Conservation (phyloP, 257 asterid genomes). For the Datura wrightii region DNA sequence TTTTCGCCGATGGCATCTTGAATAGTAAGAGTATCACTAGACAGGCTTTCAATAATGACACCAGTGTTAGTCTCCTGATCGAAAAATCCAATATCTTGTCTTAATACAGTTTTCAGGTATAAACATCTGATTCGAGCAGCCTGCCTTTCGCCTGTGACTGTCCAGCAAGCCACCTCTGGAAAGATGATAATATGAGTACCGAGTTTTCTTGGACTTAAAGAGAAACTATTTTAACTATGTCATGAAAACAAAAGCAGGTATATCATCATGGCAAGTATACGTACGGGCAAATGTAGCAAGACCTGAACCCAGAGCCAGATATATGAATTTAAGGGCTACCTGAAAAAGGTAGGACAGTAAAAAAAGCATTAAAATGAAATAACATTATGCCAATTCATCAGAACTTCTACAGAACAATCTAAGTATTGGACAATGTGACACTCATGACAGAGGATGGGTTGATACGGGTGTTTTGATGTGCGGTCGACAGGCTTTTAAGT, state of each 20-base stretch:
- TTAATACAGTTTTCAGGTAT: constrained; percentile 65
- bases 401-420: not conserved
- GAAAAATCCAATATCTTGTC: constrained; percentile 83
- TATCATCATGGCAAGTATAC: not conserved
- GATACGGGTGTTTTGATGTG: not conserved
- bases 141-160: constrained; percentile 88
- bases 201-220: not conserved
- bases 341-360: not conserved
- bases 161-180: constrained; percentile 91
- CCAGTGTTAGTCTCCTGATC: constrained; percentile 79
- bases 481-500: not conserved
- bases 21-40: constrained; percentile 87
- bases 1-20: constrained; percentile 95
- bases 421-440: not conserved
- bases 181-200: not conserved
- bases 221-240: not conserved
- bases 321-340: constrained; percentile 73
- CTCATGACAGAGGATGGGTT: not conserved
- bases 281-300: constrained; percentile 69
- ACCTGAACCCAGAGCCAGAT: constrained; percentile 75
- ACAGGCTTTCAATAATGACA: constrained; percentile 82
- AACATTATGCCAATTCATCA: not conserved
- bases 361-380: not conserved
- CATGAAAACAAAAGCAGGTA: not conserved
- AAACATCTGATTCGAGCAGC: constrained; percentile 73